Evolutionary conservation across 805 yeast genomes (phyloP).

Genomic region (Wickerhamomyces strasburgensis): DNA sequence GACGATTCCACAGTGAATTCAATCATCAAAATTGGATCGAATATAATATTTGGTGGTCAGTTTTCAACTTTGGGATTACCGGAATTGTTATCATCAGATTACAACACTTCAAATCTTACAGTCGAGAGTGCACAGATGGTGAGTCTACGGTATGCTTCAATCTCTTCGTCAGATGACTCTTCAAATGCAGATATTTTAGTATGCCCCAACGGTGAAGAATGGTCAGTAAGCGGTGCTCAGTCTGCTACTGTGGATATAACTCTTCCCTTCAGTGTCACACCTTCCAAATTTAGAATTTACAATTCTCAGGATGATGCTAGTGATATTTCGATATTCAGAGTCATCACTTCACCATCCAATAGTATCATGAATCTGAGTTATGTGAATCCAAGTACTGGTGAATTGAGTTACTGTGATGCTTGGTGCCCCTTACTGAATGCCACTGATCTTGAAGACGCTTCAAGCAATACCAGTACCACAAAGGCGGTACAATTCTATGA

Average conservation of each 20-base stretch:
- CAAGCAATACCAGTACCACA: constrained; percentile 5
- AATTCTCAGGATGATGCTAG: constrained; percentile 45
- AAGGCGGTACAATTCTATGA: constrained; percentile 24
- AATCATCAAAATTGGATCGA: constrained; percentile 47
- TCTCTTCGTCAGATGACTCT: constrained; percentile 37
- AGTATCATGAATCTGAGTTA: constrained; percentile 92
- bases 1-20: constrained; percentile 53
- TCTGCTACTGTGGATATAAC: constrained; percentile 64
- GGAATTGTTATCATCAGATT: constrained; percentile 23
- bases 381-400: constrained; percentile 64
- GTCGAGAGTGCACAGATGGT: constrained; percentile 56
- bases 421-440: constrained; percentile 69
- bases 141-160: constrained; percentile 51
- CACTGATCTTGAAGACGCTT: constrained; percentile 27
- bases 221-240: constrained; percentile 45
- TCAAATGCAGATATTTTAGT: constrained; percentile 25
- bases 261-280: constrained; percentile 51
- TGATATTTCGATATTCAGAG: constrained; percentile 57
- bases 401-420: constrained; percentile 70
- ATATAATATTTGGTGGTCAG: constrained; percentile 74
- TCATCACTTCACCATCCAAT: constrained; percentile 70
- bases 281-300: constrained; percentile 70
- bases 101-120: constrained; percentile 36
- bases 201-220: constrained; percentile 56
- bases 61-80: constrained; percentile 44